Base-by-base conservation (phyloP, 2,329 filamentous ascomycete genomes). In the Sclerotinia subarctica region DNA sequence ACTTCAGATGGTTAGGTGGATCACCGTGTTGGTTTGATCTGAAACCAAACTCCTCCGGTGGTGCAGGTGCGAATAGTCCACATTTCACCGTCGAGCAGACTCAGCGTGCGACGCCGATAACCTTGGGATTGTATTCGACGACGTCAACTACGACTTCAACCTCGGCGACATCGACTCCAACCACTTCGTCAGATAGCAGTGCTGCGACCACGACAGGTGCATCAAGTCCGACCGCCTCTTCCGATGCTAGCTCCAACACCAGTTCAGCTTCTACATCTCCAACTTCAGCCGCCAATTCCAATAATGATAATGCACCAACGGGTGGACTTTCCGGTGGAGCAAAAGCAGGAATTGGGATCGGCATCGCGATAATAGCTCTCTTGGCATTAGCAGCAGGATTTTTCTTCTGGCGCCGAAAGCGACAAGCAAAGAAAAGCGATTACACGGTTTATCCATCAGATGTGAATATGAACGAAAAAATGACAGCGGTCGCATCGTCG, bases 11-110 rank as follows among this genome's bases (percentile, higher is more conserved):
- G 66, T 29, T 60, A 5, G 64, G 69, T 19, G 53, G 69, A 0
- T 62, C 68, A 2, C 64, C 67, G n/a, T 74, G 73, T 47, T 70
- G 69, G 47, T 73, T 71, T 42, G 68, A 74, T 62, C 60, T 74
- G 21, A 66, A 69, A 38, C 73, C 72, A 32, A 68, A 72, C 47
- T 56, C 47, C 10, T 51, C 66, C 4, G 53, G 51, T 8, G 72
- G 70, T 2, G 51, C 53, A 24, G 73, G 72, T 21, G 68, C 68
- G 0, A 71, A 72, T 35, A 73, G 71, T 54, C 53, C 66, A n/a
- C 63, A 65, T 19, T 65, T 65, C 17, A 29, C 26, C 21, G 51
- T 65, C 5, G 15, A 65, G 29, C 63, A 54, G 26, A 65, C 24
- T 35, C 17, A 54, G 32, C 63, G 51, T 42, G 32, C 51, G 8